Evolutionary conservation across 1,139 yeast genomes (phyloP), one percentile per base, ranked within the genome.

Genomic region (Blastobotrys persicus): DNA sequence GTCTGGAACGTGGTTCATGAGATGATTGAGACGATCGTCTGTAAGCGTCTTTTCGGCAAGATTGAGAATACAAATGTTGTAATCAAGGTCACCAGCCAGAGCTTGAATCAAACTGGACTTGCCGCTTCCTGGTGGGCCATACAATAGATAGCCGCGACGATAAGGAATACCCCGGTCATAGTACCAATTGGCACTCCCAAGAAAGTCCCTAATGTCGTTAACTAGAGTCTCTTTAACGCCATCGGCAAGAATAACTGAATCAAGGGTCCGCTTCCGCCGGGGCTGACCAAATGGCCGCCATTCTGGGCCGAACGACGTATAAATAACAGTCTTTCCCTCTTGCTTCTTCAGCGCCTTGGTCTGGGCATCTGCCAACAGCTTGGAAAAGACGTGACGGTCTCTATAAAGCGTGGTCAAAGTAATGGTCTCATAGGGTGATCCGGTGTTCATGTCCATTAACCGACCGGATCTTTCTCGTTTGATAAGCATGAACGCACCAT

Each of bases 281-380:
- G 99, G 98, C 64, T 86, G 94, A 1, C 99, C 99, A 72, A 92
- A 92, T 2, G 96, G 96, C 59, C 98, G 76, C 99, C 99, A 92
- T 64, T 92, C 99, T 12, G 96, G 96, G 1, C 98, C 98, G 87
- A 94, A 91, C 2, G 96, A 86, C 1, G 96, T 88, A 68, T 80
- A 92, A 4, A 92, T 73, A 7, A 92, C 98, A 0, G 98, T 92
- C 63, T 89, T 91, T 9, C 98, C 98, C 62, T 89, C 96, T 53
- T 87, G 84, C 35, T 85, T 79, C 62, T 81, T 83, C 65, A 89
- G 75, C 0, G 98, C 98, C 71, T 88, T 69, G 42, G 75, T 70
- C 60, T 91, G 89, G 5, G 98, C 98, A 60, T 92, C 98, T 11
- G 76, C 77, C 49, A 92, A 73, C 56, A 92, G 72, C n/a, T 85